Conservation (phyloP, 768 basidiomycete species). For the Leccinum pellstonianum region DNA sequence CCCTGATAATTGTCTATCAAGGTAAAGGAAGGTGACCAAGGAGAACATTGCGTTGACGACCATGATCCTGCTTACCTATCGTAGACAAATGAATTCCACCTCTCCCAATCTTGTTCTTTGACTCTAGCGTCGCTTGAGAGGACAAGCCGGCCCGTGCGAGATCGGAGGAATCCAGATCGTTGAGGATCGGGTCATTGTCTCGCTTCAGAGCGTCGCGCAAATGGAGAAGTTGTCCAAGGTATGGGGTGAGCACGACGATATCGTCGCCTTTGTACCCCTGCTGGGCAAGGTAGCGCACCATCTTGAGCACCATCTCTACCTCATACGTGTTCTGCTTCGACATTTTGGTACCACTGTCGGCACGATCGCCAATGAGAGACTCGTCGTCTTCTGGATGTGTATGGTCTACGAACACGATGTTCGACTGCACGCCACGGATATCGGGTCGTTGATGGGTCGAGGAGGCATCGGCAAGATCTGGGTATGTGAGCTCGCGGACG, state of each 20-base stretch:
- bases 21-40: not conserved
- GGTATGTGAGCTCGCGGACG: slow-evolving; percentile 65
- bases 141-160: slow-evolving; percentile 56
- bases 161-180: slow-evolving; percentile 59
- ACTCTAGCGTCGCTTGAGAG: slow-evolving; percentile 12
- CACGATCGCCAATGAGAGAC: slow-evolving; percentile 38
- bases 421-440: slow-evolving; percentile 53
- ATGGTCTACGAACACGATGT: slow-evolving; percentile 65
- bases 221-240: slow-evolving; percentile 59
- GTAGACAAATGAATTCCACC: slow-evolving; percentile 51
- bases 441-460: slow-evolving; percentile 47
- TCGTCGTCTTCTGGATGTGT: slow-evolving; percentile 52
- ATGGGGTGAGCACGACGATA: slow-evolving; percentile 68
- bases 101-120: slow-evolving; percentile 36
- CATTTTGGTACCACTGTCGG: slow-evolving; percentile 43
- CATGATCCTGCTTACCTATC: slow-evolving; percentile 44
- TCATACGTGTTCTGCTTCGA: slow-evolving; percentile 65
- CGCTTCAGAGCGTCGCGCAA: slow-evolving; percentile 45
- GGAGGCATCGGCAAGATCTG: slow-evolving; percentile 57
- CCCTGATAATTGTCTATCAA: slow-evolving; percentile 68
- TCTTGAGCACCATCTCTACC: slow-evolving; percentile 61
- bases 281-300: slow-evolving; percentile 62
- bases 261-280: slow-evolving; percentile 64
- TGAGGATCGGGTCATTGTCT: slow-evolving; percentile 57
- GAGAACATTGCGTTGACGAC: not conserved